Evolutionary conservation across 106 monocot species (phyloP).

Genomic region (Dioscorea dumetorum): DNA sequence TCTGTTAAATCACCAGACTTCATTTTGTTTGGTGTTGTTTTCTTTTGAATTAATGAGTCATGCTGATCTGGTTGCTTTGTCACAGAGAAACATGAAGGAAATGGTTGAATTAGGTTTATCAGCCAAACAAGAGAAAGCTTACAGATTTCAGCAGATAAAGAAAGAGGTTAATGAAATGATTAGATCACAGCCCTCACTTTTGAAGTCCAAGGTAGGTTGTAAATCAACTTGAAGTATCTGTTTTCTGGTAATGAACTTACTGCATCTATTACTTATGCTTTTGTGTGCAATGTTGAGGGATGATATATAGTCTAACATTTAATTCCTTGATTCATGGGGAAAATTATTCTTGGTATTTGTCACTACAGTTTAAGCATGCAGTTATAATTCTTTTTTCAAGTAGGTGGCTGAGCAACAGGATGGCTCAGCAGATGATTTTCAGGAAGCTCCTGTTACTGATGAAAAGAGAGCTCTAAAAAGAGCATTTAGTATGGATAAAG

Average conservation of each 20-base stretch:
- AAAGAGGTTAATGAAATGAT: constrained; percentile 89
- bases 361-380: no score
- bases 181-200: constrained; percentile 33
- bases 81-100: constrained; percentile 87
- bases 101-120: constrained; percentile 88
- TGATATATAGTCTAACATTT: no score
- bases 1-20: no score
- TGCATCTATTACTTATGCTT: not conserved
- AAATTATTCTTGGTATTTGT: no score
- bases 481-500: constrained; percentile 61
- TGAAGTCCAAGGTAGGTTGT: constrained; percentile 56
- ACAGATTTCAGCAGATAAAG: constrained; percentile 76
- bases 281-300: not conserved
- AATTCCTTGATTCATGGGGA: no score
- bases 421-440: constrained; percentile 82
- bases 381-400: constrained; percentile 7
- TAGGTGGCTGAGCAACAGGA: constrained; percentile 56
- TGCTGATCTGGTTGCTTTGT: not conserved
- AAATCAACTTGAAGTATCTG: not conserved
- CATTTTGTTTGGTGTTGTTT: no score
- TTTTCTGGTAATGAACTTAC: no score
- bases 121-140: constrained; percentile 75
- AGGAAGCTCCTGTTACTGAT: constrained; percentile 36
- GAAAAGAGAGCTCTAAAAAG: constrained; percentile 46
- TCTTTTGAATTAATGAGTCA: no score